Evolutionary conservation across 805 yeast species (phyloP).

Genomic region (Priceomyces fermenticarens): DNA sequence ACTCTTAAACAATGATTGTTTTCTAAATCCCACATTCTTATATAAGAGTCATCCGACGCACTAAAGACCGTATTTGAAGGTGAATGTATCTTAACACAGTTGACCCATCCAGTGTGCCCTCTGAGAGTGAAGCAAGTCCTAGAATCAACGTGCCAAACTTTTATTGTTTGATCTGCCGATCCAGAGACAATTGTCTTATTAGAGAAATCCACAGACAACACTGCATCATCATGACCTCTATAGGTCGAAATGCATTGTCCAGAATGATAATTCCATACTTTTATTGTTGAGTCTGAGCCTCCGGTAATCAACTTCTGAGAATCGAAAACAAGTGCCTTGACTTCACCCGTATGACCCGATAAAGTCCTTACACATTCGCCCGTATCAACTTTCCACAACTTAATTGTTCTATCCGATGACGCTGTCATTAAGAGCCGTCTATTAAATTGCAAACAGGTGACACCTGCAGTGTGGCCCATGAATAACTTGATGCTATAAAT

Average conservation of each 20-base stretch:
- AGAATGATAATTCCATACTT: conserved; percentile 94
- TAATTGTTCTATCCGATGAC: conserved; percentile 84
- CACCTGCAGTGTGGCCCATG: conserved; percentile 82
- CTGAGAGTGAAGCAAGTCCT: conserved; percentile 89
- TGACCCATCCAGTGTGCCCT: conserved; percentile 93
- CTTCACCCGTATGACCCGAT: conserved; percentile 86
- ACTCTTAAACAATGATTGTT: conserved; percentile 76
- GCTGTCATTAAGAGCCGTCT: conserved; percentile 79
- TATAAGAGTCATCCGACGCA: conserved; percentile 89
- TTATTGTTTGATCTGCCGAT: conserved; percentile 86
- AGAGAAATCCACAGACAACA: conserved; percentile 77
- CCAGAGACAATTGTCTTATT: conserved; percentile 87
- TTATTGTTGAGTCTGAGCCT: conserved; percentile 84
- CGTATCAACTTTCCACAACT: conserved; percentile 87
- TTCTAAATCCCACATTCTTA: conserved; percentile 90
- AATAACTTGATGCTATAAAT: conserved; percentile 60
- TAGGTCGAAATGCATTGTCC: conserved; percentile 94
- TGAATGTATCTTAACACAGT: conserved; percentile 81
- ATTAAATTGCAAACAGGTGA: conserved; percentile 84
- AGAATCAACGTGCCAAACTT: conserved; percentile 95
- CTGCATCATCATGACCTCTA: conserved; percentile 87
- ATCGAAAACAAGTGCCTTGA: conserved; percentile 81
- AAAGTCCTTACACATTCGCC: conserved; percentile 77
- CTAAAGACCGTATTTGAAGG: conserved; percentile 76
- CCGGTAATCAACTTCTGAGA: conserved; percentile 88